phyloP scores from a whole-genome alignment of 306 rosid genomes.

The Malus asiatica region DNA sequence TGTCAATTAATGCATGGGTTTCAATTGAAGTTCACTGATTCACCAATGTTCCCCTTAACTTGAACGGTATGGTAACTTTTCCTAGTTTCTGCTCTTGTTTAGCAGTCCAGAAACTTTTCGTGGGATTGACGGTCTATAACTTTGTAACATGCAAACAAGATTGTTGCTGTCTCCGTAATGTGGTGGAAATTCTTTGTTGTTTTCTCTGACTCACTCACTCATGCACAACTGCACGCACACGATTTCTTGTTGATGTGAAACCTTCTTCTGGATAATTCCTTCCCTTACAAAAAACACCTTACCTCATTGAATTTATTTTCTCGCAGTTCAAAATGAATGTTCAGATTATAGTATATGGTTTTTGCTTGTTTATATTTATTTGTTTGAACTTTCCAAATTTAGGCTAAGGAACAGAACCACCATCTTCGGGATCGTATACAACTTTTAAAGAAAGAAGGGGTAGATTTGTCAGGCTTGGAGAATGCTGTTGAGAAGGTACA shows the following conservation, averaged over 20 bases:
- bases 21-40: neutral
- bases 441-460: conserved; percentile 37
- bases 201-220: neutral
- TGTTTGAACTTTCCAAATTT: neutral
- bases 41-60: neutral
- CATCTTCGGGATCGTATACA: conserved; percentile 30
- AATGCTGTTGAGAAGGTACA: conserved; percentile 39
- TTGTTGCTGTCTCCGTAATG: neutral
- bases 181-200: neutral
- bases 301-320: neutral
- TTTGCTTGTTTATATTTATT: neutral
- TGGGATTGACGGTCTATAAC: neutral
- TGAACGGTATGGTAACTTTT: neutral
- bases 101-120: neutral
- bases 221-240: neutral
- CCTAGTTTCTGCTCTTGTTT: neutral
- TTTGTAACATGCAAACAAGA: too few species aligned
- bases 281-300: neutral
- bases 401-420: conserved; percentile 62
- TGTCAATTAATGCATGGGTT: neutral
- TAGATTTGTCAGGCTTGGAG: conserved; percentile 20
- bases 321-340: neutral
- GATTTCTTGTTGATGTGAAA: neutral
- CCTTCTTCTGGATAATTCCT: neutral
- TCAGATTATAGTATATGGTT: too few species aligned